Percentiles rank a stretch among this genome's conserved stretches.
These are phyloP conservation scores for Suillus decipiens DNA, from an alignment of 768 basidiomycete genomes.

Conservation along the genomic window DNA sequence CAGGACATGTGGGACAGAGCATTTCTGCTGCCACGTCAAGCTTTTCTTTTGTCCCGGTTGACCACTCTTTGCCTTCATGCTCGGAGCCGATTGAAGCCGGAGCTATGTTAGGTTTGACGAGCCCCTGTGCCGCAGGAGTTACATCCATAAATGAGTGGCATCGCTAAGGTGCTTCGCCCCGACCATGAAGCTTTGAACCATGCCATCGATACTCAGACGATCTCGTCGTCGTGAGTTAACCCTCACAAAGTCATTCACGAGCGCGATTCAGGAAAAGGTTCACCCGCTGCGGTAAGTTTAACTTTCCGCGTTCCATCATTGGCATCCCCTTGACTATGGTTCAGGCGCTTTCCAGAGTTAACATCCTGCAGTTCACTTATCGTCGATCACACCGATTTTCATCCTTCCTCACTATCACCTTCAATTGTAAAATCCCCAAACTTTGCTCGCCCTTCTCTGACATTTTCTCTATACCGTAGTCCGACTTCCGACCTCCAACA, in stretches of 20 bases:
- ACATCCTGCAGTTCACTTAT: slow-evolving; percentile 23
- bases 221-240: slow-evolving; percentile 49
- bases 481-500: slow-evolving; percentile 26
- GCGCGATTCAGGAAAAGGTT: slow-evolving; percentile 46
- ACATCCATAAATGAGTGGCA: slow-evolving; percentile 31
- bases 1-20: background rate
- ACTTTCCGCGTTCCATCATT: background rate
- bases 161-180: slow-evolving; percentile 15
- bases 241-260: slow-evolving; percentile 53
- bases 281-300: slow-evolving; percentile 32
- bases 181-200: slow-evolving; percentile 30
- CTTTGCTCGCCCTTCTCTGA: slow-evolving; percentile 30
- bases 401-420: slow-evolving; percentile 15
- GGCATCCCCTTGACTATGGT: background rate
- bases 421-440: slow-evolving; percentile 21
- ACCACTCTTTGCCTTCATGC: slow-evolving; percentile 13
- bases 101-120: slow-evolving; percentile 15
- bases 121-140: slow-evolving; percentile 32
- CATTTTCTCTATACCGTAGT: slow-evolving; percentile 26
- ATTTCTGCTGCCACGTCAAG: background rate
- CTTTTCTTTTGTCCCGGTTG: slow-evolving; percentile 1
- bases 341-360: slow-evolving; percentile 20
- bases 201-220: slow-evolving; percentile 46
- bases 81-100: slow-evolving; percentile 20
- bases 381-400: slow-evolving; percentile 24